These are phyloP conservation scores for Sphaerosporella brunnea DNA, from an alignment of 495 filamentous ascomycete species.

Conservation along the genomic window DNA sequence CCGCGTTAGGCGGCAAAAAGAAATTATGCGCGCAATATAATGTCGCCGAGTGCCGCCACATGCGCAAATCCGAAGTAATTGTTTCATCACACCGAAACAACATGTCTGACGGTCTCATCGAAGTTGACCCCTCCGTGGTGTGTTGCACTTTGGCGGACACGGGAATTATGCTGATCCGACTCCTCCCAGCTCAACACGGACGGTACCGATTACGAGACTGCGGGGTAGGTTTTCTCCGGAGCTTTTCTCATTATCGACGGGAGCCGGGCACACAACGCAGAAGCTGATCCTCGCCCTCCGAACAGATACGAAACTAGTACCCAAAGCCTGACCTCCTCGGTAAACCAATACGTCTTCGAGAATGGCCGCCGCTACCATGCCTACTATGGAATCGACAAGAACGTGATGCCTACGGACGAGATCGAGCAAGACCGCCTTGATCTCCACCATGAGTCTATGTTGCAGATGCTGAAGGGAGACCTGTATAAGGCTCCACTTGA, in stretches of 20 bases:
- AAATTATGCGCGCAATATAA: too few species aligned
- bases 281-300: background rate
- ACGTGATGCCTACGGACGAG: conserved; percentile 38
- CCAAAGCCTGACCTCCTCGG: conserved; percentile 29
- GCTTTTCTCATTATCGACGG: too few species aligned
- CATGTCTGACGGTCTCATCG: too few species aligned
- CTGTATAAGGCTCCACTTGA: conserved; percentile 42
- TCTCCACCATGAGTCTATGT: conserved; percentile 33
- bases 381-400: conserved; percentile 35
- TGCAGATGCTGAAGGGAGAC: conserved; percentile 36
- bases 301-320: conserved; percentile 9
- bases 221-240: background rate
- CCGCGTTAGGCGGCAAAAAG: too few species aligned
- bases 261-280: too few species aligned
- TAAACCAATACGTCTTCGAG: conserved; percentile 31
- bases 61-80: too few species aligned
- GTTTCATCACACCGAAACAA: too few species aligned
- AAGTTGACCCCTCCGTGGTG: background rate
- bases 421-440: conserved; percentile 27
- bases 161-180: background rate
- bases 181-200: background rate
- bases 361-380: conserved; percentile 40
- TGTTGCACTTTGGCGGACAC: background rate
- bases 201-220: background rate
- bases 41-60: too few species aligned